These are phyloP conservation scores for Penicillium decumbens DNA, from an alignment of 2,329 filamentous ascomycete species.

Conservation along the genomic window DNA sequence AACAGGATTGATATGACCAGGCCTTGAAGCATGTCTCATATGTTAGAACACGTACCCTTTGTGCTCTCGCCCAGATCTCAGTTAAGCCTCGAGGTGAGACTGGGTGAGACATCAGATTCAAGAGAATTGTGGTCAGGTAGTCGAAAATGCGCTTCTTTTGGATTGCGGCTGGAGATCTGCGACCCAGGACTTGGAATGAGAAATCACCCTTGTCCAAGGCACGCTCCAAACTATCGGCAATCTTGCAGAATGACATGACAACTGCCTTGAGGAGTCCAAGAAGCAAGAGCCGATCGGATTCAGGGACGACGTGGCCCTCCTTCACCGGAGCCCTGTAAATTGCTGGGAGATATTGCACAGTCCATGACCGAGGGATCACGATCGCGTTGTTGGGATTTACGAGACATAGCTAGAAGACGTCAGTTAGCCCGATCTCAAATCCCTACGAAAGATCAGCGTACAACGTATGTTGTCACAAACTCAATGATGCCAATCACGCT, in stretches of 20 bases:
- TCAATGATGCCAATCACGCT: slow-evolving; percentile 13
- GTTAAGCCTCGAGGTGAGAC: not conserved
- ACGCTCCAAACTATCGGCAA: slow-evolving; percentile 6
- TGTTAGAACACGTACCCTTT: not conserved
- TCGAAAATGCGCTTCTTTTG: not conserved
- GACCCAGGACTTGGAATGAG: slow-evolving; percentile 1
- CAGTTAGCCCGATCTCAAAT: not conserved
- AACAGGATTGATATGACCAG: not conserved
- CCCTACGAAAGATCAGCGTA: not conserved
- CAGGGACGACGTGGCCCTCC: not conserved
- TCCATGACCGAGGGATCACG: slow-evolving; percentile 14
- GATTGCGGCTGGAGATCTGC: not conserved
- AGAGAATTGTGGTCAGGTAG: not conserved
- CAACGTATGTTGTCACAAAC: slow-evolving; percentile 9
- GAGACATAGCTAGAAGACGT: slow-evolving; percentile 6
- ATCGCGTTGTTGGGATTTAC: slow-evolving; percentile 9
- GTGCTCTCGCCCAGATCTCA: not conserved
- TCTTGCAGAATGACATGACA: slow-evolving; percentile 1
- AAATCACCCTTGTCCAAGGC: not conserved
- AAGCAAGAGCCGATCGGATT: not conserved
- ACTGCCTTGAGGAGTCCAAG: not conserved
- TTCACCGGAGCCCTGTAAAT: slow-evolving; percentile 3
- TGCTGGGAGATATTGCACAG: slow-evolving; percentile 7
- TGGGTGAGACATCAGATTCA: not conserved
- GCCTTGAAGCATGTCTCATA: not conserved